Evolutionary conservation across 2,329 filamentous ascomycete species (phyloP), one percentile per base, ranked within the genome.

Genomic region (Aspergillus glaucus): DNA sequence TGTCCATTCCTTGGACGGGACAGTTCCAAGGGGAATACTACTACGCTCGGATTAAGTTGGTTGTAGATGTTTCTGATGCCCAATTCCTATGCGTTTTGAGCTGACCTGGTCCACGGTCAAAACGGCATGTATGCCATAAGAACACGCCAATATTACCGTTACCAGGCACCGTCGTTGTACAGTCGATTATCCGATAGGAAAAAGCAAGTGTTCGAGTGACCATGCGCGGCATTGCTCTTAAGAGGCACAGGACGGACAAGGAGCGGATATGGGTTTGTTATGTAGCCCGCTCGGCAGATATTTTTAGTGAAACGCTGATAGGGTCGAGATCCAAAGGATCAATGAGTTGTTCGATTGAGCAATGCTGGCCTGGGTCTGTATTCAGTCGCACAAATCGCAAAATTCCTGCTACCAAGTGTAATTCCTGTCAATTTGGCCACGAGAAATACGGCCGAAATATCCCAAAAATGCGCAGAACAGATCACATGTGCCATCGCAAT

Each of bases 401-500:
- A 6, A 21, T 12, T 30, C 9, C 26, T 12, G 26, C 26, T 5
- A 30, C 10, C 26, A 30, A 30, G 10, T 30, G 26, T 30, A 30
- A 12, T 30, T 30, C 26, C 26, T 30, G 26, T 9, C 26, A 30
- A 37, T n/a, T 37, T 37, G n/a, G n/a, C n/a, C 17, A 30, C 4
- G 26, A 28, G 26, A 28, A 28, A 26, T 2, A 26, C 24, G 8
- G 26, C 9, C 26, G 26, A 28, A 28, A 30, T 30, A 30, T 30
- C 26, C 10, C 26, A 30, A 30, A 5, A 12, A 12, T 30, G 26
- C 26, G 26, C 10, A 19, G 6, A 19, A 37, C 34, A n/a, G 37
- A 47, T 55, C 52, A 55, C 53, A 53, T 53, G 53, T 49, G 44
- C 34, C 36, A 21, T 21, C 22, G 15, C 15, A 24, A 21, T 34